These are phyloP conservation scores for Boletus sp. DNA, from an alignment of 768 basidiomycete genomes.

Conservation along the genomic window DNA sequence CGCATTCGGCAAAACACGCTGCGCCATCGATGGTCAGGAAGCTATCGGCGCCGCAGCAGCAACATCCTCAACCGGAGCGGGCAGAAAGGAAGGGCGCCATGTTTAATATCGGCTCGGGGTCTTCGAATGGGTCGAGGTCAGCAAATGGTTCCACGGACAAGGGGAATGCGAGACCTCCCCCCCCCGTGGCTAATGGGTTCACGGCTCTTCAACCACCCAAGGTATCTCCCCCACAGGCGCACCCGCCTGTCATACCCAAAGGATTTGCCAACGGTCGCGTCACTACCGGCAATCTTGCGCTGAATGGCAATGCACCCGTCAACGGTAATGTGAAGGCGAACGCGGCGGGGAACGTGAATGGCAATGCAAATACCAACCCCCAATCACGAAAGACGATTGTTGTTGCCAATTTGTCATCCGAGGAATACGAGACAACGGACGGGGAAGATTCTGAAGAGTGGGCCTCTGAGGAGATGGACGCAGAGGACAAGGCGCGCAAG, in stretches of 20 bases:
- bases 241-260: conserved; percentile 22
- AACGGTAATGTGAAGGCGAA: conserved; percentile 16
- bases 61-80: conserved; percentile 17
- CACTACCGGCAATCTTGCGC: not conserved
- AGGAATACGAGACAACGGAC: conserved; percentile 54
- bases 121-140: conserved; percentile 46
- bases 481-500: conserved; percentile 34
- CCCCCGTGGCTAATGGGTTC: conserved; percentile 6
- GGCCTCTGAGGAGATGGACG: conserved; percentile 56
- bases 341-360: conserved; percentile 5
- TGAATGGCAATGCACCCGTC: conserved; percentile 16
- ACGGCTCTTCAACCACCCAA: conserved; percentile 10
- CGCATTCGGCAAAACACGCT: conserved; percentile 31
- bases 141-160: conserved; percentile 24
- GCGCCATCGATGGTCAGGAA: conserved; percentile 30
- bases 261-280: conserved; percentile 5
- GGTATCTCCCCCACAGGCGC: conserved; percentile 8
- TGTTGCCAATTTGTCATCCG: conserved; percentile 44
- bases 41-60: conserved; percentile 23
- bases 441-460: conserved; percentile 57
- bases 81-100: conserved; percentile 31
- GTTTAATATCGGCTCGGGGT: conserved; percentile 62
- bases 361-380: conserved; percentile 19
- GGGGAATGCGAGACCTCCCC: conserved; percentile 8
- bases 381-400: conserved; percentile 45